Evolutionary conservation across 1,284 basidiomycete genomes (phyloP), one percentile per base, ranked within the genome.

Genomic region (Ceratobasidium theobromae): DNA sequence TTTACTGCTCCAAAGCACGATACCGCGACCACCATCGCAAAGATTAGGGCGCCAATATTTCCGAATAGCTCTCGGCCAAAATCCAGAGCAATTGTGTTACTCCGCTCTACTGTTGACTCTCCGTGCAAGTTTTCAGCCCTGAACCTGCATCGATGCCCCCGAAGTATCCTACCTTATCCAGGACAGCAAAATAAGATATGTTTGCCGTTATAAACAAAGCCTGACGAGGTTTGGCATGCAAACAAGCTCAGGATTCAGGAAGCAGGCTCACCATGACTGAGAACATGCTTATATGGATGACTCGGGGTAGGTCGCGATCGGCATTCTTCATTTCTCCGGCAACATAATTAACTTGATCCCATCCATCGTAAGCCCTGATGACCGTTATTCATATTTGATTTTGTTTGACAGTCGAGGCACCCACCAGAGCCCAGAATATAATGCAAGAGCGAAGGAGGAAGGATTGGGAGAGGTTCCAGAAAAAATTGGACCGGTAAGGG

Each of bases 1-100:
- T 95, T 95, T 46, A 97, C 76, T 0, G 95, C 93, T 9, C 95
- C 95, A 71, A 97, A 93, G 74, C 95, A 98, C 1, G 93, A 96
- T 68, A 98, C 85, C 0, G 94, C 92, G 1, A 99, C 96, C 79
- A 95, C 86, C 68, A 84, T 80, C 1, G 95, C 93, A 74, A 99
- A 98, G 2, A 96, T 73, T 1, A 87, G 84, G 0, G 91, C 95
- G 21, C 97, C 96, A 12, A 89, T 76, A 4, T 87, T 85, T 4
- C 97, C 96, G 69, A 95, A 90, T 2, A 96, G 77, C 0, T 85
- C 86, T 64, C 88, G 84, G 1, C 97, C 97, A 72, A 98, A 99
- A 76, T 99, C 96, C 69, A 96, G 81, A 0, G 94, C 95, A 18
- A 98, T 93, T 0, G 95, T 98, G 71, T 98, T 98, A 69, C 89